phyloP scores from a whole-genome alignment of 1,284 basidiomycete genomes.

The Waitea zeae region DNA sequence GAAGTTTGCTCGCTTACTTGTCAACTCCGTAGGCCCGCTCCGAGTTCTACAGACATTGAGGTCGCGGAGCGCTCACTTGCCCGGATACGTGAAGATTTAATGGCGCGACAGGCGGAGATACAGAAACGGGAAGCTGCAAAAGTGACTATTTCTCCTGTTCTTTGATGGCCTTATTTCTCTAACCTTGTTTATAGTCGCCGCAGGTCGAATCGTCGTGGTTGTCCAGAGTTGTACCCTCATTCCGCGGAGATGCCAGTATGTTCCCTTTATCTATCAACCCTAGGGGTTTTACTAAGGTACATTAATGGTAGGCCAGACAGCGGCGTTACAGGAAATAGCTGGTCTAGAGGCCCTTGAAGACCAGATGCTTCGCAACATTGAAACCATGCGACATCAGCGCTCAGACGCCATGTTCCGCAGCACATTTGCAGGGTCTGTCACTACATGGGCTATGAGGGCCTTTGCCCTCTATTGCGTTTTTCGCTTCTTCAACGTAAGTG shows the following conservation, averaged over 20 bases:
- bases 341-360: constrained; percentile 51
- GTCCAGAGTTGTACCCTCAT: constrained; percentile 25
- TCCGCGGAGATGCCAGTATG: constrained; percentile 28
- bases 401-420: constrained; percentile 29
- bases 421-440: constrained; percentile 36
- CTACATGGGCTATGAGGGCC: constrained; percentile 26
- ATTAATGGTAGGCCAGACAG: neutral
- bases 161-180: neutral
- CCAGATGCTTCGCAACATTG: constrained; percentile 45
- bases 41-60: constrained; percentile 30
- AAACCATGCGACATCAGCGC: constrained; percentile 28
- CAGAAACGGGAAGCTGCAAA: constrained; percentile 9
- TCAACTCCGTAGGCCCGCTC: constrained; percentile 14
- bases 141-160: constrained; percentile 4
- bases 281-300: constrained; percentile 9
- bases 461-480: constrained; percentile 56
- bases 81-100: constrained; percentile 33
- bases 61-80: constrained; percentile 29
- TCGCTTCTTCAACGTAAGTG: constrained; percentile 44
- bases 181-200: too few relatives aligned
- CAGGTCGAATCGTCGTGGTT: constrained; percentile 22
- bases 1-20: neutral
- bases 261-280: constrained; percentile 14
- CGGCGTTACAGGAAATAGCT: constrained; percentile 44
- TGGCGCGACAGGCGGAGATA: constrained; percentile 18